Base-by-base conservation (phyloP, 768 basidiomycete species). In the Rickenella mellea region DNA sequence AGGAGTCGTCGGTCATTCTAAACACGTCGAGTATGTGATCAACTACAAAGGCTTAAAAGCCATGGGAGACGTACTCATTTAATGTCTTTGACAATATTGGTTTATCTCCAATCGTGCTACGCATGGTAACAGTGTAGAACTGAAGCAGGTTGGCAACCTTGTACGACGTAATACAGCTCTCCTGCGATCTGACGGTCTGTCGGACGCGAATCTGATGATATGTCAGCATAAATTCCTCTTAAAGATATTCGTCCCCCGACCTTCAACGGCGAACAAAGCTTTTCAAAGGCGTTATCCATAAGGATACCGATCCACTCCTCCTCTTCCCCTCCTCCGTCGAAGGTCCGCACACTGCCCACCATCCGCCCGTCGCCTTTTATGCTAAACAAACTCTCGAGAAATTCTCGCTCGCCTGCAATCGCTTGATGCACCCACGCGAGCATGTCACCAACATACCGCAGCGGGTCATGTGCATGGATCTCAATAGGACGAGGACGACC, bases 371-470 rank as follows among this genome's bases (percentile, higher is more conserved):
- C 76, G 28, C 65, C 68, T 40, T 69, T 73, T 39, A 91, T 53
- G 5, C 76, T 83, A 48, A 98, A 97, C 20, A 98, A 60, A 26
- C 78, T 70, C 54, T 97, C 92, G 17, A 99, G 70, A 52, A 93
- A 92, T 63, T 98, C 96, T 32, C 82, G 82, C 55, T 99, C 96
- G 1, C 86, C 86, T 1, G 96, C 96, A 46, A 96, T 90, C 0
- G 84, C 76, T 48, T 98, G 94, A 61, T 99, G 94, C 1, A 97
- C 81, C 94, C 94, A 97, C 0, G 93, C 94, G 6, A 98, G 78
- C 88, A 98, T 98, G 61, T 98, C 94, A 11, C 96, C 96, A 11
- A 94, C 80, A 56, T 99, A 99, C 25, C 94, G 80, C 50, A 91
- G 73, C 0, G 96, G 94, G 57, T 99, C 96, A 52, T 99, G 96